Conservation (phyloP, 2,329 filamentous ascomycete species). For the Neonectria sp. region DNA sequence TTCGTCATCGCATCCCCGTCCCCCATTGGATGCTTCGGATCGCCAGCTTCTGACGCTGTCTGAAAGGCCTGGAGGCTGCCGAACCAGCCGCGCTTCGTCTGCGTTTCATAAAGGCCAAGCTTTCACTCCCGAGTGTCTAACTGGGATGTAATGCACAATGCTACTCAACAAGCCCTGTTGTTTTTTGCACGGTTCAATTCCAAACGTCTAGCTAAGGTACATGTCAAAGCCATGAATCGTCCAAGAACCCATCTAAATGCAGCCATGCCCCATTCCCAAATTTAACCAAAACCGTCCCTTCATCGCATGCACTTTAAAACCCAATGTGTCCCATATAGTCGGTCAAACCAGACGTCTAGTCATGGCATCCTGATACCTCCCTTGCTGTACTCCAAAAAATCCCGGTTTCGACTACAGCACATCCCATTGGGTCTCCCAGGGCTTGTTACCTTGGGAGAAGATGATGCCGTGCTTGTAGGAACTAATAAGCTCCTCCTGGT, state of each 20-base stretch:
- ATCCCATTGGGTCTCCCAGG: conserved; percentile 65
- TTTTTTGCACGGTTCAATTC: not conserved
- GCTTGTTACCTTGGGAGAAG: conserved; percentile 61
- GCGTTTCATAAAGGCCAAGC: conserved; percentile 24
- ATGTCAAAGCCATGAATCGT: conserved; percentile 18
- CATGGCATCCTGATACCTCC: not conserved
- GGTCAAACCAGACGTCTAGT: not conserved
- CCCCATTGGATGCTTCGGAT: conserved; percentile 21
- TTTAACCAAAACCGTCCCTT: conserved; percentile 5
- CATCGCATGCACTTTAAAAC: conserved; percentile 9
- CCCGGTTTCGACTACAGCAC: conserved; percentile 43
- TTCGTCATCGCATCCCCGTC: not conserved
- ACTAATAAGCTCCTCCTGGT: conserved; percentile 79
- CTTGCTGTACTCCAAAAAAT: conserved; percentile 14
- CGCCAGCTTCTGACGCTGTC: conserved; percentile 7
- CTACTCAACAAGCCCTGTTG: not conserved
- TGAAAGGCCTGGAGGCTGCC: conserved; percentile 16
- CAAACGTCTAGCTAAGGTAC: conserved; percentile 13
- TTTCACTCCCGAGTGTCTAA: not conserved
- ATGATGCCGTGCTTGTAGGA: conserved; percentile 74
- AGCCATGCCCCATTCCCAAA: conserved; percentile 2
- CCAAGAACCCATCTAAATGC: conserved; percentile 20
- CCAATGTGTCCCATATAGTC: not conserved
- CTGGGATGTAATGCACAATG: not conserved
- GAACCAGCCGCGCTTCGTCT: conserved; percentile 20